phyloP scores from a whole-genome alignment of 2,329 filamentous ascomycete genomes.

The Pseudogymnoascus sp. region DNA sequence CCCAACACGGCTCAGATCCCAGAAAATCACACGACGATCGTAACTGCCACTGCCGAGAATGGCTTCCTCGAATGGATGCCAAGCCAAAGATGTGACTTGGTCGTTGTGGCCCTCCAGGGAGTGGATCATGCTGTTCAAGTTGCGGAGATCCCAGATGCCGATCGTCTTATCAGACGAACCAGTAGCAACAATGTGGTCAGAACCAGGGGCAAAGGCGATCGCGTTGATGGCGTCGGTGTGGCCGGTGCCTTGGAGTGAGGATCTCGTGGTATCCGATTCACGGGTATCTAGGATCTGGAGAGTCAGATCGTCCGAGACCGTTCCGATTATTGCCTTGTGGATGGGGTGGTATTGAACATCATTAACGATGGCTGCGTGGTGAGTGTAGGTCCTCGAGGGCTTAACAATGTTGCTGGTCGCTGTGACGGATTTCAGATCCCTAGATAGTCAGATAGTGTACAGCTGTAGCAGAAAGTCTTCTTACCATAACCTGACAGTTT shows the following conservation, averaged over 20 bases:
- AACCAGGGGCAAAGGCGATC: constrained; percentile 87
- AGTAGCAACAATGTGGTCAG: constrained; percentile 85
- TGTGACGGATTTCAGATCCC: constrained; percentile 74
- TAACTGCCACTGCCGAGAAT: constrained; percentile 89
- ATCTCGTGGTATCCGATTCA: constrained; percentile 55
- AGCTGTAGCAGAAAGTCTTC: constrained; percentile 22
- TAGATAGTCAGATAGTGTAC: constrained; percentile 29
- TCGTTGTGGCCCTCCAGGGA: constrained; percentile 82
- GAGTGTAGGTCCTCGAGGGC: constrained; percentile 70
- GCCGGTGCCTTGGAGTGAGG: constrained; percentile 65
- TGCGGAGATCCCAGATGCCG: constrained; percentile 89
- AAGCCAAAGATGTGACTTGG: constrained; percentile 83
- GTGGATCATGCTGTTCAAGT: constrained; percentile 84
- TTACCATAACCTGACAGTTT: constrained; percentile 85
- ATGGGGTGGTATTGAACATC: constrained; percentile 94
- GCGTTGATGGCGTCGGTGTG: constrained; percentile 93
- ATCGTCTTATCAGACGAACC: constrained; percentile 94
- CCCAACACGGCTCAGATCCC: constrained; percentile 87
- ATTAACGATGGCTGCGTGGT: constrained; percentile 88
- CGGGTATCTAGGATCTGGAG: constrained; percentile 89
- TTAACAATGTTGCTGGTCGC: constrained; percentile 63
- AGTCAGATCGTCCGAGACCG: constrained; percentile 90
- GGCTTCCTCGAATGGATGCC: constrained; percentile 86
- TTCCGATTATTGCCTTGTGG: constrained; percentile 78
- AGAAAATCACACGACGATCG: constrained; percentile 89